phyloP scores from a whole-genome alignment of 2,329 filamentous ascomycete genomes.

The Fusarium neocosmosporiellum region DNA sequence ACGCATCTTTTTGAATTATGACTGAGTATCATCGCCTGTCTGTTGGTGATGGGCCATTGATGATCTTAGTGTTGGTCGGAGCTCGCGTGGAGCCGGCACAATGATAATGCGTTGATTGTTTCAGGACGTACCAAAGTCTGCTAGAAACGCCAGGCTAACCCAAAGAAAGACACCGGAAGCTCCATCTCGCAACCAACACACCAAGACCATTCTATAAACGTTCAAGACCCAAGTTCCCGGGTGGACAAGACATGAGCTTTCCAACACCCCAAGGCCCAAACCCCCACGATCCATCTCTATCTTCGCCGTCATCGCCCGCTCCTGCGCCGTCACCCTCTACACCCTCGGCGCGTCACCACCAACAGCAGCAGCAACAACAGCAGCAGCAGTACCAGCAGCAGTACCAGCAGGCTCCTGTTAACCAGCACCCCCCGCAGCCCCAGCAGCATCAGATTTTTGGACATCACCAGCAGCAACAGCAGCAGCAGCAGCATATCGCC shows the following conservation, averaged over 20 bases:
- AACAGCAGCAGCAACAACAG: constrained; percentile 37
- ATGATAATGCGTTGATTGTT: constrained; percentile 28
- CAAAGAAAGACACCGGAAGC: constrained; percentile 39
- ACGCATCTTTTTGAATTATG: background rate
- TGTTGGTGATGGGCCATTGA: background rate
- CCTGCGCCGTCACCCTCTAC: constrained; percentile 26
- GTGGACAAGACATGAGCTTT: constrained; percentile 49
- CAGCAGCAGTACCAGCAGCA: constrained; percentile 36
- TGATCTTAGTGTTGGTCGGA: background rate
- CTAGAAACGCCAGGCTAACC: constrained; percentile 36
- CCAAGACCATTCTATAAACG: constrained; percentile 37
- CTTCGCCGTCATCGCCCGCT: constrained; percentile 31
- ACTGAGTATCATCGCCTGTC: background rate
- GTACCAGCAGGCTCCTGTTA: constrained; percentile 31
- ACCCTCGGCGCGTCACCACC: constrained; percentile 43
- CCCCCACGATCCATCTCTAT: constrained; percentile 41
- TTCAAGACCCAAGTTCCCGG: constrained; percentile 35
- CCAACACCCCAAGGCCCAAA: constrained; percentile 42
- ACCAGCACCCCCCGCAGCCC: constrained; percentile 28
- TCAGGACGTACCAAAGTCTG: constrained; percentile 24
- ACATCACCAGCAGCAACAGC: constrained; percentile 33
- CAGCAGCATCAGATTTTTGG: constrained; percentile 41
- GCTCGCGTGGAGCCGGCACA: constrained; percentile 14
- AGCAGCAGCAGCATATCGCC: constrained; percentile 38
- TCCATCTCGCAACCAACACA: constrained; percentile 38